Evolutionary conservation across 2,329 filamentous ascomycete genomes (phyloP).

Genomic region (Ceratocystis destructans): DNA sequence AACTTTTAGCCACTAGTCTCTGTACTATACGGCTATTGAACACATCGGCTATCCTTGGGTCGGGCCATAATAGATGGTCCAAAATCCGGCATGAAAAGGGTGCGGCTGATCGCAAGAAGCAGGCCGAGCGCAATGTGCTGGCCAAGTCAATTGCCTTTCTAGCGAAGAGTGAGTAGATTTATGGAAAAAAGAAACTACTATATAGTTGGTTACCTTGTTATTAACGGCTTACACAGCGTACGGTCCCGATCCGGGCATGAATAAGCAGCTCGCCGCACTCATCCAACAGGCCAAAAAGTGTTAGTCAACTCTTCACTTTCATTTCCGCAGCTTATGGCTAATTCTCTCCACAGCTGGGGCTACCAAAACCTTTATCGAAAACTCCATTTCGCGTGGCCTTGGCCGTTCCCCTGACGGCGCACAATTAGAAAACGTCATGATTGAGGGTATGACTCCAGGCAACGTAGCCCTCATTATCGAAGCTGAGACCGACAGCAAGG

Average conservation of each 20-base stretch:
- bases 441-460: slow-evolving; percentile 69
- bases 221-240: slow-evolving; percentile 1
- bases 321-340: slow-evolving; percentile 13
- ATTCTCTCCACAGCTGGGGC: slow-evolving; percentile 45
- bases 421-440: slow-evolving; percentile 59
- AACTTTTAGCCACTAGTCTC: not conserved
- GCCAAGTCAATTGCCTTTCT: slow-evolving; percentile 60
- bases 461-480: slow-evolving; percentile 71
- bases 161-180: slow-evolving; percentile 46
- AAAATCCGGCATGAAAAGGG: slow-evolving; percentile 95
- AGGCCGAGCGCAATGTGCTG: slow-evolving; percentile 52
- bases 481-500: slow-evolving; percentile 70
- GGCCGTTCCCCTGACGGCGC: slow-evolving; percentile 63
- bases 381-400: slow-evolving; percentile 76
- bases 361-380: slow-evolving; percentile 72
- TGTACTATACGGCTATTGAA: slow-evolving; percentile 1
- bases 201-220: not conserved
- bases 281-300: slow-evolving; percentile 68
- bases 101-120: slow-evolving; percentile 68
- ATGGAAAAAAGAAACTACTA: slow-evolving; percentile 22
- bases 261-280: slow-evolving; percentile 60
- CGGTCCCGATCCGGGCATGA: slow-evolving; percentile 40
- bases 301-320: slow-evolving; percentile 24
- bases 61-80: slow-evolving; percentile 87
- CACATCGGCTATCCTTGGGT: slow-evolving; percentile 32